These are phyloP conservation scores for Grammothele lineata DNA, from an alignment of 768 basidiomycete species.

Conservation along the genomic window DNA sequence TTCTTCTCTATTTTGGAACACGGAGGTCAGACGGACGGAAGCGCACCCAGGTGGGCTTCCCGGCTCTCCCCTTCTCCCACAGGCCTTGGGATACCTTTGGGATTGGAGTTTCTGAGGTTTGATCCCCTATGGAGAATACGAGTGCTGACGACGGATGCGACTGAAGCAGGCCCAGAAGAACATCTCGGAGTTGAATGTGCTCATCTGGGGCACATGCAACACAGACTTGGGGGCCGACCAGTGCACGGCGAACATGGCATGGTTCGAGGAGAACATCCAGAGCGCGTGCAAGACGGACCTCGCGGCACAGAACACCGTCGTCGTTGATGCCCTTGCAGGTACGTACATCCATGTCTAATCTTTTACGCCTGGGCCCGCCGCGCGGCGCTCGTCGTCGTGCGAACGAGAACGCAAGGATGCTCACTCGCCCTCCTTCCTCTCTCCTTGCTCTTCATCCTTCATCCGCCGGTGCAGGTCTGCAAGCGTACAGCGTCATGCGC, in stretches of 20 bases:
- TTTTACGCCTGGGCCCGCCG: too few species aligned
- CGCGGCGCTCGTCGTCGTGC: too few species aligned
- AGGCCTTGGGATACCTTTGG: not conserved
- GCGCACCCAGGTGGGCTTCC: not conserved
- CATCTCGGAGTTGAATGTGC: conserved; percentile 54
- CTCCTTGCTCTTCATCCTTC: too few species aligned
- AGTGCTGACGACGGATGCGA: not conserved
- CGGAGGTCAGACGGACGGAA: too few species aligned
- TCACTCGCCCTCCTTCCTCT: too few species aligned
- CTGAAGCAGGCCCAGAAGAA: conserved; percentile 59
- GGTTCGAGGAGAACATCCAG: conserved; percentile 50
- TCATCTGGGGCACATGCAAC: conserved; percentile 82
- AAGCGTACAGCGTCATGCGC: conserved; percentile 60
- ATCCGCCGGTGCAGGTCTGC: conserved; percentile 41
- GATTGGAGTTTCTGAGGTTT: too few species aligned
- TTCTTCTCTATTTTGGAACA: too few species aligned
- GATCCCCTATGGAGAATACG: too few species aligned
- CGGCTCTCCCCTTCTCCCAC: conserved; percentile 3
- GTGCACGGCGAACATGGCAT: conserved; percentile 65
- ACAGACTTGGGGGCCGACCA: conserved; percentile 43
- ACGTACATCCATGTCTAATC: conserved; percentile 20
- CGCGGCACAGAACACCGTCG: conserved; percentile 44
- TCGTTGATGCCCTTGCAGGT: conserved; percentile 54
- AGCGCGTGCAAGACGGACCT: conserved; percentile 56
- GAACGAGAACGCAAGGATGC: too few species aligned